A percentile compares a stretch with the other conserved stretches of the same genome.
Evolutionary conservation across 225 moss, liverwort and hornwort species (phyloP).

Genomic region (Lunularia cruciata): DNA sequence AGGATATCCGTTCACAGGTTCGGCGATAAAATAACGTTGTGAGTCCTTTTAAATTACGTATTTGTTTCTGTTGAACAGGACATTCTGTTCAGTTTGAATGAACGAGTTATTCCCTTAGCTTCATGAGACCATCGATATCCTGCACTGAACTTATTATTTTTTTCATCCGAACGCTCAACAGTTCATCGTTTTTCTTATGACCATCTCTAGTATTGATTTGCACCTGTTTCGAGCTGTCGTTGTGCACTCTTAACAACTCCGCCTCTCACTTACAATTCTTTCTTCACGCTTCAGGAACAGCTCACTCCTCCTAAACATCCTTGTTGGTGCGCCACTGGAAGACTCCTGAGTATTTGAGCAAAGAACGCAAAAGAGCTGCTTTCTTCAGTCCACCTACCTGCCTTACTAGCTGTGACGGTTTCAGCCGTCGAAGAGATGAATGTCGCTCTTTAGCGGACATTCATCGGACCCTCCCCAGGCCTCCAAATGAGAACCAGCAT

Average conservation of each 20-base stretch:
- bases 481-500: not conserved
- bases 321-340: conserved; percentile 7
- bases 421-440: conserved; percentile 9
- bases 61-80: too few species aligned
- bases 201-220: not conserved
- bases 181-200: not conserved
- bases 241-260: not conserved
- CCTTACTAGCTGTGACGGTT: not conserved
- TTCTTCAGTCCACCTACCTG: conserved; percentile 11
- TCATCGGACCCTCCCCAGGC: not conserved
- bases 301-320: conserved; percentile 14
- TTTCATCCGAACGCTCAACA: not conserved
- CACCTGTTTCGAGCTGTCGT: too few species aligned
- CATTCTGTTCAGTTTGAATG: not conserved
- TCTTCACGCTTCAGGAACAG: not conserved
- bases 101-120: too few species aligned
- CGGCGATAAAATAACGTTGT: conserved; percentile 39
- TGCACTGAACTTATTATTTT: not conserved
- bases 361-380: conserved; percentile 3
- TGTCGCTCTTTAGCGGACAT: conserved; percentile 3
- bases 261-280: not conserved
- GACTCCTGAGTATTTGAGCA: not conserved
- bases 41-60: not conserved
- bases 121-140: not conserved
- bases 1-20: conserved; percentile 75